Base-by-base conservation (phyloP, 306 rosid genomes). In the Delonix regia region DNA sequence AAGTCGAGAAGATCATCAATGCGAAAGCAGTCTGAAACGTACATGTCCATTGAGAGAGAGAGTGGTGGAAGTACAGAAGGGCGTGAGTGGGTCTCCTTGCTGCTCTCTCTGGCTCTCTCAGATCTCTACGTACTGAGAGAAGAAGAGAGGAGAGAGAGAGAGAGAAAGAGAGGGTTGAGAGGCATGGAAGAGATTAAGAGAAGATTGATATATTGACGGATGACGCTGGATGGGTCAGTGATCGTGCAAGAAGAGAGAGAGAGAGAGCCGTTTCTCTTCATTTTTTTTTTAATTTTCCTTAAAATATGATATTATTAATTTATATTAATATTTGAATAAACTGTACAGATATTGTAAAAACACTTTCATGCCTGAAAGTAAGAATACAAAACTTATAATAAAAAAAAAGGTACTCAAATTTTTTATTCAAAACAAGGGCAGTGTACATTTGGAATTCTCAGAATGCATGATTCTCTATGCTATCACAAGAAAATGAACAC, bases 1-100 rank as follows among this genome's bases (percentile, higher is more conserved):
- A 85, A 85, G 77, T 86, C 77, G 9, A 83, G 85, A 49, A 89
- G 86, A 80, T 81, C 92, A 52, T 88, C 89, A 16, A 83, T 88
- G 21, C 62, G 62, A 41, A 84, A 79, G 68, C 70, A 81, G 74
- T 83, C 86, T 10, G 78, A 51, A 38, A 33, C n/a, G 66, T 39
- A 51, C 27, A 64, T 39, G 73, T 63, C 74, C 74, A 80, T 64
- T 18, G 41, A 15, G 19, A 16, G 19, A 47, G 18, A 4, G 19
- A 16, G n/a, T 2, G 5, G 0, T 0, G 4, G 53, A 47, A 47
- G 2, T 45, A 14, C 51, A 45, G 51, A 4, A 2, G 7, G 27
- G 36, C 0, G 24, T 28, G 36, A 4, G 36, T 25, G 64, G 64
- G n/a, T 25, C 36, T 57, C 15, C 27, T 19, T 9, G 34, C 34